Evolutionary conservation across 768 basidiomycete genomes (phyloP).

Genomic region (Terana coerulea): DNA sequence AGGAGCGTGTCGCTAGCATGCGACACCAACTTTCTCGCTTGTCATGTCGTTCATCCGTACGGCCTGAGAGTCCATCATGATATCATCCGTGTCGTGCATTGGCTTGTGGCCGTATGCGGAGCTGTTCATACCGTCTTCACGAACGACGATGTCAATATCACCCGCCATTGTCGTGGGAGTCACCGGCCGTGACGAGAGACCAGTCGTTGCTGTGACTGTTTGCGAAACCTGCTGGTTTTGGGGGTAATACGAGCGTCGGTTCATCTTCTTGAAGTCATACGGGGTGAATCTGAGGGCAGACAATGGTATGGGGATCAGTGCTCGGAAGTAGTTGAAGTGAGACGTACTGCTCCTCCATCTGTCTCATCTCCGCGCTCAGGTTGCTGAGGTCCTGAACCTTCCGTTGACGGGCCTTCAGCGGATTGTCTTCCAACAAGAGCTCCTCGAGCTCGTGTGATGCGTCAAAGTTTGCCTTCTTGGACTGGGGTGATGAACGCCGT

Average conservation of each 20-base stretch:
- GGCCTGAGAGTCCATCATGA: constrained; percentile 11
- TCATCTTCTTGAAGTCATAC: constrained; percentile 92
- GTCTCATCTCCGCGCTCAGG: constrained; percentile 86
- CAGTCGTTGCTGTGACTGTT: constrained; percentile 70
- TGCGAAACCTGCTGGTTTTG: constrained; percentile 64
- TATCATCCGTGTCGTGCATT: constrained; percentile 13
- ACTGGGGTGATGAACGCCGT: constrained; percentile 47
- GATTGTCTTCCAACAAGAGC: constrained; percentile 92
- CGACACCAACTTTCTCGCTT: constrained; percentile 9
- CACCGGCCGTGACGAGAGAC: constrained; percentile 67
- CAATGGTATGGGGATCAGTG: neutral
- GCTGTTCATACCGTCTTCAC: constrained; percentile 16
- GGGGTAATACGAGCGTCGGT: constrained; percentile 87
- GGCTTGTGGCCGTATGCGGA: constrained; percentile 21
- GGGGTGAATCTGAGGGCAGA: constrained; percentile 74
- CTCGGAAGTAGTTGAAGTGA: constrained; percentile 8
- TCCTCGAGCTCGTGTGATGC: constrained; percentile 98
- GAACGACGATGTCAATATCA: constrained; percentile 17
- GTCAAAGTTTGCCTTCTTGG: constrained; percentile 99
- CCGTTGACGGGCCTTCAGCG: constrained; percentile 89
- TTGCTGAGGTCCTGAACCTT: constrained; percentile 82
- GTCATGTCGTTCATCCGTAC: constrained; percentile 15
- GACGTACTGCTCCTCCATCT: constrained; percentile 96
- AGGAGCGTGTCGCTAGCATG: constrained; percentile 1
- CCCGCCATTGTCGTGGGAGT: constrained; percentile 45